Evolutionary conservation across 2,329 filamentous ascomycete genomes (phyloP), one percentile per base, ranked within the genome.

Genomic region (Hypocreales sp.): DNA sequence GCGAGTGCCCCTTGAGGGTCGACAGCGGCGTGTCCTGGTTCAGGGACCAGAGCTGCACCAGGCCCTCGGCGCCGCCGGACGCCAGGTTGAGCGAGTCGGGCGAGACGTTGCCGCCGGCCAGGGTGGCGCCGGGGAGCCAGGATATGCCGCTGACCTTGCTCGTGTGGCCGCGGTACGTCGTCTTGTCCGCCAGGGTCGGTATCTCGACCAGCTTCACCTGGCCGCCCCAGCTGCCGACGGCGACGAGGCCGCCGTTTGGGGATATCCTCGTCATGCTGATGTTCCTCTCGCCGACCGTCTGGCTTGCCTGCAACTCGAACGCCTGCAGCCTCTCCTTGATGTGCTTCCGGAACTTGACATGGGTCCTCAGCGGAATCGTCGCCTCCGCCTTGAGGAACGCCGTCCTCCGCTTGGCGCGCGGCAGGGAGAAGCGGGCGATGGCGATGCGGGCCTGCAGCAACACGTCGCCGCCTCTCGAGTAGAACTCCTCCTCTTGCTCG

Each of bases 401-500:
- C 4, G 90, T 60, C 37, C 87, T 70, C 39, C 68, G 68, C 47
- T 80, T 82, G 27, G 90, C 81, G 30, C 82, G 66, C 2, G 84
- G 83, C 26, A 98, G 56, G 5, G 84, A 92, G 51, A 77, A 95
- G 24, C 67, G 64, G 6, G 86, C 83, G 34, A 98, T 84, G 15
- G 77, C 67, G 41, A 74, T 72, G 33, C 90, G 68, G 2, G 83
- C 81, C 27, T 79, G 63, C 5, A 93, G 56, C 15, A 98, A 60
- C 22, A 76, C 74, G 4, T 70, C 62, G 2, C 74, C 71, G 4
- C 90, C 90, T 40, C 79, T 69, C 0, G 87, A 93, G 50, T 94
- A 98, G 51, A 94, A 98, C 41, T 98, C 90, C 45, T 95, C 84
- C 38, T 92, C 80, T 40, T 77, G 72, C 28, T 86, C 81, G n/a